These are phyloP conservation scores for Sutorius eximius DNA, from an alignment of 1,284 basidiomycete species.

Conservation along the genomic window DNA sequence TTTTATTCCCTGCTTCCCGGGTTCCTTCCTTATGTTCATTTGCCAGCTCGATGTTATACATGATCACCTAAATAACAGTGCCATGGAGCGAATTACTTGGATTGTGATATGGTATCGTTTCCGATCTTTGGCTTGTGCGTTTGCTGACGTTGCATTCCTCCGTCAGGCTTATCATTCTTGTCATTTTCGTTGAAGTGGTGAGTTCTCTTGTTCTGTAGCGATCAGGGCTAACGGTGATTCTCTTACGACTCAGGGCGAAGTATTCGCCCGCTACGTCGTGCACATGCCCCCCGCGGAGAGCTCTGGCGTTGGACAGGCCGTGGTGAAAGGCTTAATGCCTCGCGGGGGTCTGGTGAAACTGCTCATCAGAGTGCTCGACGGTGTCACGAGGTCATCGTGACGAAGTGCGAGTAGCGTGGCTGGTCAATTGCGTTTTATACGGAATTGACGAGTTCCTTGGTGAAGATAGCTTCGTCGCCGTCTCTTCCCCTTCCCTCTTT, in stretches of 20 bases:
- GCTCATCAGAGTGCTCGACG: slow-evolving; percentile 23
- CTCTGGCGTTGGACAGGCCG: slow-evolving; percentile 1
- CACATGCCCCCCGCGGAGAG: slow-evolving; percentile 35
- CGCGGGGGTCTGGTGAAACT: slow-evolving; percentile 28
- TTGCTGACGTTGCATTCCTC: slow-evolving; percentile 1
- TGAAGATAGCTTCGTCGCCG: background rate
- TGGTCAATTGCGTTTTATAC: background rate
- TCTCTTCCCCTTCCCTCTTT: background rate
- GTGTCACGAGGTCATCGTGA: slow-evolving; percentile 12
- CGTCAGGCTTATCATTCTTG: slow-evolving; percentile 80
- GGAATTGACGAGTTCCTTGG: background rate
- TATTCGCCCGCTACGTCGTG: slow-evolving; percentile 77
- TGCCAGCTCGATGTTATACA: slow-evolving; percentile 88
- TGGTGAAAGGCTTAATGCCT: slow-evolving; percentile 22
- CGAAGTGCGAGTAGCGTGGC: background rate
- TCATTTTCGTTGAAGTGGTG: slow-evolving; percentile 80
- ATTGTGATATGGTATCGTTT: slow-evolving; percentile 81
- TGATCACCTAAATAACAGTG: slow-evolving; percentile 87
- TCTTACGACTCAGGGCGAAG: slow-evolving; percentile 62
- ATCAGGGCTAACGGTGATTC: background rate
- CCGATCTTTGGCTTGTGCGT: background rate
- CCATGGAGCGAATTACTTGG: slow-evolving; percentile 94
- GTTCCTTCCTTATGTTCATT: slow-evolving; percentile 1
- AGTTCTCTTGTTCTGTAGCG: slow-evolving; percentile 19
- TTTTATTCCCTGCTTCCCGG: background rate